Evolutionary conservation across 495 filamentous ascomycete species (phyloP), one percentile per base, ranked within the genome.

Genomic region (Neurospora sp.): DNA sequence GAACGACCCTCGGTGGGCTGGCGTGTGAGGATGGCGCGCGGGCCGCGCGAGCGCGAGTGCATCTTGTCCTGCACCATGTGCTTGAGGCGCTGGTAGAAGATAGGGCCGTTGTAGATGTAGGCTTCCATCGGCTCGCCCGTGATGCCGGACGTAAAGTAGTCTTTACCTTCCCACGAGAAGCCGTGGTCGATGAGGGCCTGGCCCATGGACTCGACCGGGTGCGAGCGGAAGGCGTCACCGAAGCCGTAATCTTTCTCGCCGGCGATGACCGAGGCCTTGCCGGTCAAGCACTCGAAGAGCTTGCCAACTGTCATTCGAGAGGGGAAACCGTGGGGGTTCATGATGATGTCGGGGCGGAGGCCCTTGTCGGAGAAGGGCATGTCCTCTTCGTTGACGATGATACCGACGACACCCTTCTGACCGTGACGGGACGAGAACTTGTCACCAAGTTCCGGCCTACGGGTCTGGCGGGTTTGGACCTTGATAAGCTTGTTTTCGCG

Each of bases 61-160:
- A 99, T 98, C 87, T 99, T 99, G 78, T 99, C 96, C 80, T 97
- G 93, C 40, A 99, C 96, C 96, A 99, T 99, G 88, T 99, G 96
- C 88, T 98, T 99, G 59, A 99, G 89, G 77, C 97, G 97, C 86
- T 99, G 96, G 87, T 99, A 99, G 87, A 97, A 99, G 82, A 98
- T 98, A 5, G 96, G 96, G 0, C 96, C 96, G 77, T 95, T 96
- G 87, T 98, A 99, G 82, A 99, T 94, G 79, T 99, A 98, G 44
- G 94, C 94, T 66, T 95, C 93, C 22, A 98, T 87, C 2, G 91
- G 87, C 83, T 98, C 95, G 77, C 96, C 96, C 0, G 96, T 98
- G 80, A 98, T 97, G 66, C 95, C 95, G 3, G 89, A 93, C 2
- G 95, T 98, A 70, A 99, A 89, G 83, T 93, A 97, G 81, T 99